These are phyloP conservation scores for Penicillium alfredii DNA, from an alignment of 495 filamentous ascomycete species.

Conservation along the genomic window DNA sequence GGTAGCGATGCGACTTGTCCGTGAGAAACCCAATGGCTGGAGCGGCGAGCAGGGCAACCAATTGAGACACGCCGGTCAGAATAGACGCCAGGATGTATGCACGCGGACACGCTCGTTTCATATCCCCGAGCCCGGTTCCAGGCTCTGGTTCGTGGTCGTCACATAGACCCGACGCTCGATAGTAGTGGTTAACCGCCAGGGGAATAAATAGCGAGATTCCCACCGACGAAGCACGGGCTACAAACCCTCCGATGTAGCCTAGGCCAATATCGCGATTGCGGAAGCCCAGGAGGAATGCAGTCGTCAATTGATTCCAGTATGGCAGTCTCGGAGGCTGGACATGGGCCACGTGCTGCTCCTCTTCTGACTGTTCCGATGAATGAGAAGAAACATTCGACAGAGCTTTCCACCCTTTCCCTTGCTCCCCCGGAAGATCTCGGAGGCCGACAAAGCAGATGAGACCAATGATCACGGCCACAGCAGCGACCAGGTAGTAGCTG, in stretches of 20 bases:
- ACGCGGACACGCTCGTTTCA: constrained; percentile 71
- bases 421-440: constrained; percentile 68
- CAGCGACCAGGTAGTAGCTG: constrained; percentile 80
- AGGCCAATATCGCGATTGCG: constrained; percentile 71
- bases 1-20: constrained; percentile 53
- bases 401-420: constrained; percentile 62
- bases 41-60: constrained; percentile 76
- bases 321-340: constrained; percentile 11
- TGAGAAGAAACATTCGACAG: constrained; percentile 20
- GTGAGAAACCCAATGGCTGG: constrained; percentile 81
- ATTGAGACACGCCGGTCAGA: constrained; percentile 80
- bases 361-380: background rate
- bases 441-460: constrained; percentile 75
- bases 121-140: constrained; percentile 48
- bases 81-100: constrained; percentile 83
- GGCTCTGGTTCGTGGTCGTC: constrained; percentile 48
- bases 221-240: constrained; percentile 92
- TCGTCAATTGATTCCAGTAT: constrained; percentile 44
- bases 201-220: constrained; percentile 93
- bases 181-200: constrained; percentile 84
- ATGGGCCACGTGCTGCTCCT: background rate
- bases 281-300: constrained; percentile 68
- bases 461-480: constrained; percentile 64
- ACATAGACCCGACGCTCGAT: constrained; percentile 75
- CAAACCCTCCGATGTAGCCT: constrained; percentile 89